Conservation (phyloP, 257 asterid species). For the Rehmannia glutinosa region DNA sequence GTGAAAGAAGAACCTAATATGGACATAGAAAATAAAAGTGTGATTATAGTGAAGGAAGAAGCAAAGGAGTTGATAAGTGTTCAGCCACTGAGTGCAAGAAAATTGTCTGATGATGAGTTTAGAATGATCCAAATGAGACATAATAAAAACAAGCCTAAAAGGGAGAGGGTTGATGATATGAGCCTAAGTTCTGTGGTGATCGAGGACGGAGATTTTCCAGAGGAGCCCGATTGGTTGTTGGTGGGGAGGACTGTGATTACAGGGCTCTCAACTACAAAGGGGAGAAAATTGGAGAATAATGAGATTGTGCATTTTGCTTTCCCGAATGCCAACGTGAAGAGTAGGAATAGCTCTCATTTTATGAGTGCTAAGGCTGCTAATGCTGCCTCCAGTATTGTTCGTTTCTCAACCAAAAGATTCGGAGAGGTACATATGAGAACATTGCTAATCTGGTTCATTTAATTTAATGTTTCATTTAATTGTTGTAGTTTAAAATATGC, state of each 20-base stretch:
- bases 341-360: constrained; percentile 25
- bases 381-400: constrained; percentile 55
- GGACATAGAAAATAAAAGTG: not conserved
- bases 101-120: constrained; percentile 34
- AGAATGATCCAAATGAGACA: constrained; percentile 14
- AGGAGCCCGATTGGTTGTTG: constrained; percentile 73
- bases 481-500: too few relatives aligned
- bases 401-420: constrained; percentile 73
- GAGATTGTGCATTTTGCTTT: constrained; percentile 80
- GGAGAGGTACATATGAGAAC: constrained; percentile 55
- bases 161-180: constrained; percentile 26
- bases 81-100: constrained; percentile 48
- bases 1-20: constrained; percentile 30
- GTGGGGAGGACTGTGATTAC: constrained; percentile 67
- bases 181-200: constrained; percentile 46
- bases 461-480: not conserved
- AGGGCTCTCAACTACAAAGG: constrained; percentile 78
- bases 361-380: constrained; percentile 43
- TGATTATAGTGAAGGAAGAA: constrained; percentile 25
- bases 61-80: constrained; percentile 28
- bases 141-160: constrained; percentile 12
- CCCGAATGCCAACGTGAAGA: constrained; percentile 30
- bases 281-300: constrained; percentile 71
- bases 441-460: not conserved
- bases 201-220: constrained; percentile 75